Conservation (phyloP, 2,329 filamentous ascomycete genomes). For the Penicillium decumbens region DNA sequence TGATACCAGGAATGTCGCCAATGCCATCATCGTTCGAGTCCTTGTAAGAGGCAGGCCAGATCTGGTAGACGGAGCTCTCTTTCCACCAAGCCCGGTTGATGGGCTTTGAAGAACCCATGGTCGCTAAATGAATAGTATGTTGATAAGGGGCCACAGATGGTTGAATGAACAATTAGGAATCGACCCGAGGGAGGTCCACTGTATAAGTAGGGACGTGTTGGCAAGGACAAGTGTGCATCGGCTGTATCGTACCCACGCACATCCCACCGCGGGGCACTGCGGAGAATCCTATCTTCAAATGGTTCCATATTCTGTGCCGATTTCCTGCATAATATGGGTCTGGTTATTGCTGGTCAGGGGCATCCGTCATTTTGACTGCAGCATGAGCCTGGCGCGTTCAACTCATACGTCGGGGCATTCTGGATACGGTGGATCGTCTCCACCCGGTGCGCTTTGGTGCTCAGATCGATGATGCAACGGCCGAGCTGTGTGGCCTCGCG, state of each 20-base stretch:
- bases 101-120: constrained; percentile 5
- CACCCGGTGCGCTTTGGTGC: constrained; percentile 16
- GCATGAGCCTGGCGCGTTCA: constrained; percentile 3
- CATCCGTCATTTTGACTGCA: constrained; percentile 4
- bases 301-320: constrained; percentile 8
- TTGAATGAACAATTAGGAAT: not conserved
- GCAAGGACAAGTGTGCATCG: constrained; percentile 9
- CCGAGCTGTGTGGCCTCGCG: not conserved
- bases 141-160: not conserved
- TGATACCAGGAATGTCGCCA: constrained; percentile 62
- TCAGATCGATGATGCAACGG: constrained; percentile 4
- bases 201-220: constrained; percentile 4
- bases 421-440: constrained; percentile 21
- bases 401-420: constrained; percentile 4
- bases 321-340: not conserved
- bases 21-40: constrained; percentile 52
- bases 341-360: not conserved
- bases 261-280: constrained; percentile 23
- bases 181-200: not conserved
- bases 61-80: constrained; percentile 55
- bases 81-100: constrained; percentile 52
- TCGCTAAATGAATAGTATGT: not conserved
- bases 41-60: constrained; percentile 57
- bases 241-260: constrained; percentile 12
- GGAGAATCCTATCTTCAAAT: constrained; percentile 16